These are phyloP conservation scores for Pueraria montana DNA, from an alignment of 306 rosid species.

Conservation along the genomic window DNA sequence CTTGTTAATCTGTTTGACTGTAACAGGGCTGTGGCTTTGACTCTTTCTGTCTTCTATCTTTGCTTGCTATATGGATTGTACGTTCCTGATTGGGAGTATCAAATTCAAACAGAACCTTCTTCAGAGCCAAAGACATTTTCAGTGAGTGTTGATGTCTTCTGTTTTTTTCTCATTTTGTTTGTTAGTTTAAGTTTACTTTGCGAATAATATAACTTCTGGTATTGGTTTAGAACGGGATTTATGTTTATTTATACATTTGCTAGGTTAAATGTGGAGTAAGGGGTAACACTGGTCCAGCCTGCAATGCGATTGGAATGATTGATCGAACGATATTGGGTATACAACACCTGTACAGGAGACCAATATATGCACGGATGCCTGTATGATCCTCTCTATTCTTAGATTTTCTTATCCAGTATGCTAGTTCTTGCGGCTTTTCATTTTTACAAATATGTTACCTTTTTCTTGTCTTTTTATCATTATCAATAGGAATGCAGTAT, in stretches of 20 bases:
- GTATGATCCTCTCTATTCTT: slow-evolving; percentile 52
- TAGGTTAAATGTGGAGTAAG: slow-evolving; percentile 93
- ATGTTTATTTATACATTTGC: slow-evolving; percentile 5
- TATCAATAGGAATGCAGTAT: slow-evolving; percentile 83
- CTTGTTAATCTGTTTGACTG: slow-evolving; percentile 18
- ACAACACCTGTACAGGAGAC: slow-evolving; percentile 72
- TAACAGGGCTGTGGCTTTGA: slow-evolving; percentile 68
- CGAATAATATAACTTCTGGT: background rate
- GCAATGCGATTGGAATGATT: slow-evolving; percentile 92
- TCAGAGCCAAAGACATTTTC: slow-evolving; percentile 62
- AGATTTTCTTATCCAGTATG: background rate
- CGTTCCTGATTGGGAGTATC: slow-evolving; percentile 96
- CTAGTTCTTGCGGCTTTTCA: background rate
- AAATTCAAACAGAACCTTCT: slow-evolving; percentile 59
- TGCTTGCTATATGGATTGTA: slow-evolving; percentile 71
- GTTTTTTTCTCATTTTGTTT: background rate
- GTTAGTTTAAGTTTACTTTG: background rate
- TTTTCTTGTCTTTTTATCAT: background rate
- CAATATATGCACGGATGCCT: slow-evolving; percentile 76
- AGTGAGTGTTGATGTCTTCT: slow-evolving; percentile 60
- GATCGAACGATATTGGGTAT: slow-evolving; percentile 84
- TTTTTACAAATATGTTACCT: background rate
- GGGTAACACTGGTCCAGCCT: slow-evolving; percentile 85
- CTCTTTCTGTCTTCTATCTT: slow-evolving; percentile 70
- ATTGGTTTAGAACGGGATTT: slow-evolving; percentile 34